Percentiles rank a stretch among this genome's conserved stretches.
These are phyloP conservation scores for Neofusicoccum cordaticola DNA, from an alignment of 2,329 filamentous ascomycete species.

Conservation along the genomic window DNA sequence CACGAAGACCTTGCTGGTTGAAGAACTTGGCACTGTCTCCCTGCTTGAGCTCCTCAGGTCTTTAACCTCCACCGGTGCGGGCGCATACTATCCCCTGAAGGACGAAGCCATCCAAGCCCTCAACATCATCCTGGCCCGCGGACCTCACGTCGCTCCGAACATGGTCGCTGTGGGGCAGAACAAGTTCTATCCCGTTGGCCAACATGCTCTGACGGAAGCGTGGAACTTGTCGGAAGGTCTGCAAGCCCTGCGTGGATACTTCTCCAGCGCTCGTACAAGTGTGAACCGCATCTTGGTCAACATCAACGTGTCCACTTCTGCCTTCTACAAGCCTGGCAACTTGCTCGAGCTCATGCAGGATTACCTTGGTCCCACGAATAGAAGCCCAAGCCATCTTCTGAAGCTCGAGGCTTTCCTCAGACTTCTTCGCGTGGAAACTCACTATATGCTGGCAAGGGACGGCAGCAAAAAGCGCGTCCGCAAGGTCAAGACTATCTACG, in stretches of 20 bases:
- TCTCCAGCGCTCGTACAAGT: slow-evolving; percentile 58
- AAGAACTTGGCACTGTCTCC: slow-evolving; percentile 27
- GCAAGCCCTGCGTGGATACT: slow-evolving; percentile 60
- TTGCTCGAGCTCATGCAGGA: slow-evolving; percentile 36
- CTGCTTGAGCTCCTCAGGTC: slow-evolving; percentile 45
- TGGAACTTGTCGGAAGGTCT: slow-evolving; percentile 51
- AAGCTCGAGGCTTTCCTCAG: slow-evolving; percentile 35
- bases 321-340: slow-evolving; percentile 53
- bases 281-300: slow-evolving; percentile 60
- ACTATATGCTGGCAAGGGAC: slow-evolving; percentile 37
- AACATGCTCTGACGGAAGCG: slow-evolving; percentile 45
- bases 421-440: slow-evolving; percentile 37
- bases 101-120: slow-evolving; percentile 55
- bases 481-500: slow-evolving; percentile 39
- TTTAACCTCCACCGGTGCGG: slow-evolving; percentile 35
- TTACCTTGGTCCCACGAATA: slow-evolving; percentile 20
- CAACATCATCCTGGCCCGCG: slow-evolving; percentile 56
- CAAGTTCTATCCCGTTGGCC: slow-evolving; percentile 40
- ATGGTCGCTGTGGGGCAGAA: slow-evolving; percentile 53
- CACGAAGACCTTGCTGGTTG: slow-evolving; percentile 24
- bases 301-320: slow-evolving; percentile 59
- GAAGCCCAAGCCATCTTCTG: slow-evolving; percentile 1
- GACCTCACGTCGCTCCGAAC: slow-evolving; percentile 40
- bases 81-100: slow-evolving; percentile 42
- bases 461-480: slow-evolving; percentile 35